These are phyloP conservation scores for Botrytis cinerea DNA, from an alignment of 2,329 filamentous ascomycete genomes.

Conservation along the genomic window DNA sequence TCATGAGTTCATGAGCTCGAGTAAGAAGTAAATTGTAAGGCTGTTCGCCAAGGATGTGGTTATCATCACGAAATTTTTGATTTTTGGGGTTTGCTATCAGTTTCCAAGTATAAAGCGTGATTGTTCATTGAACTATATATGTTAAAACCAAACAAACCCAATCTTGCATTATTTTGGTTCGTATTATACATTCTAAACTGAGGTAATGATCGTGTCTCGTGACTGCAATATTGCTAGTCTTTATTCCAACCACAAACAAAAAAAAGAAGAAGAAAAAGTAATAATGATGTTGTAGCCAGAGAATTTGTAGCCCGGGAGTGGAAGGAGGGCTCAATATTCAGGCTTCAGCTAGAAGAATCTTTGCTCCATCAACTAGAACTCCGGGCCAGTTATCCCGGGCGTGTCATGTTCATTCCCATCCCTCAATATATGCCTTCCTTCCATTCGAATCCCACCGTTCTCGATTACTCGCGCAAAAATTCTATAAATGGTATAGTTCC, in stretches of 20 bases:
- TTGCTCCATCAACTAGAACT: background rate
- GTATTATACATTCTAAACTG: slow-evolving; percentile 2
- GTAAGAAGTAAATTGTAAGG: slow-evolving; percentile 10
- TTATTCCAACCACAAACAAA: background rate
- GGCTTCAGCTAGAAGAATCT: too few relatives aligned
- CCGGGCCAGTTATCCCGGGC: background rate
- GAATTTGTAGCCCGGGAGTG: background rate
- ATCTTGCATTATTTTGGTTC: background rate
- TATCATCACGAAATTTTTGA: background rate
- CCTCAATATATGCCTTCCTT: background rate
- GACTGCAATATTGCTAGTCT: background rate
- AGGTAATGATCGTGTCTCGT: slow-evolving; percentile 10
- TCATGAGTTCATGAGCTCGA: background rate
- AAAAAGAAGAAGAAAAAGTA: background rate
- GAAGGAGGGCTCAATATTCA: background rate
- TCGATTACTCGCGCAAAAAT: background rate
- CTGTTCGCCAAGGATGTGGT: background rate
- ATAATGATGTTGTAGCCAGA: background rate
- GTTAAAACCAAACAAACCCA: background rate
- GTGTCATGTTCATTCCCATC: background rate
- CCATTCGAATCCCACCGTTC: background rate
- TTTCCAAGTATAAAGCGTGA: background rate
- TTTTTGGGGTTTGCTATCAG: background rate
- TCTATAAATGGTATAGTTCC: slow-evolving; percentile 19
- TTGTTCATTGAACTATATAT: background rate